These are phyloP conservation scores for Corymbia calophylla DNA, from an alignment of 441 rosid species.

Conservation along the genomic window DNA sequence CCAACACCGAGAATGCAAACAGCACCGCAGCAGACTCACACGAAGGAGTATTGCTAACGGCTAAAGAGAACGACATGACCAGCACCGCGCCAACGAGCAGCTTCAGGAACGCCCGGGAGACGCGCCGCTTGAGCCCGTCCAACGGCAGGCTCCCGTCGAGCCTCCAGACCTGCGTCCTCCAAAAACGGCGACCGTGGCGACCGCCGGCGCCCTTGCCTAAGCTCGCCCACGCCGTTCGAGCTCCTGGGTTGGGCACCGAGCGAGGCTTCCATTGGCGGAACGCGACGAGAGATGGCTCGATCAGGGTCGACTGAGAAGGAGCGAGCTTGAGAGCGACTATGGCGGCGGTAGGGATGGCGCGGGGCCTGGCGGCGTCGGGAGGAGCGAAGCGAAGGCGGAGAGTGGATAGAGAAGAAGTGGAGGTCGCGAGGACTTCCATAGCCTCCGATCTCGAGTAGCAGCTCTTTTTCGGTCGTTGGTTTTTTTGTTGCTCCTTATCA, in stretches of 20 bases:
- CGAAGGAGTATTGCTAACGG: conserved; percentile 34
- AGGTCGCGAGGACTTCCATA: background rate
- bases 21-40: conserved; percentile 35
- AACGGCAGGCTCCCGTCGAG: background rate
- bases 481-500: background rate
- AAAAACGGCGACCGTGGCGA: background rate
- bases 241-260: background rate
- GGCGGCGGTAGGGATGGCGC: background rate
- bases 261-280: background rate
- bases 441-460: background rate
- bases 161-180: background rate
- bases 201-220: background rate
- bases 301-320: background rate
- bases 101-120: conserved; percentile 31
- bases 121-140: conserved; percentile 22
- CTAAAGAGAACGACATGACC: conserved; percentile 48
- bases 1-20: background rate
- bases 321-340: background rate
- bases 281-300: background rate
- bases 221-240: background rate
- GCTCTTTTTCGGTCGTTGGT: background rate
- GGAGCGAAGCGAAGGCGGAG: background rate
- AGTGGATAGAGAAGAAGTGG: background rate
- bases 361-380: background rate
- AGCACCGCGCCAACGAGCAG: conserved; percentile 35